Evolutionary conservation across 2,329 filamentous ascomycete species (phyloP), one percentile per base, ranked within the genome.

Genomic region (Ophiostoma tasmaniense): DNA sequence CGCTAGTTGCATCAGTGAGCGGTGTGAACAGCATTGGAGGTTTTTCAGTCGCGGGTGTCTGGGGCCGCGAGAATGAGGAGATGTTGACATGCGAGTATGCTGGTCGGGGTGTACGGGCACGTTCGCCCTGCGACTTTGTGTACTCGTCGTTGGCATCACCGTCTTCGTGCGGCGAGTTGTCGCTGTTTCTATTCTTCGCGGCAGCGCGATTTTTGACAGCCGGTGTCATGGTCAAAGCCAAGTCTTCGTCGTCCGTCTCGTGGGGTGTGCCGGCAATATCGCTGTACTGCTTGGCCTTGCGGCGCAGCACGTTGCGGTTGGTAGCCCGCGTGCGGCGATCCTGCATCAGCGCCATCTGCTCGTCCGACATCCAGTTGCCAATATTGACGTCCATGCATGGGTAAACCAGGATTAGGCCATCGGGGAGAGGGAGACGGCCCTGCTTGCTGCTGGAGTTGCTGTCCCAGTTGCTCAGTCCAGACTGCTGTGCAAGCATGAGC

Each of bases 291-390:
- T 92, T 90, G 72, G 88, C 93, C 80, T 99, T 98, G 70, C 91
- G 86, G 45, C 89, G 85, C 13, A 97, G 81, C 68, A 98, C 90
- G 33, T 87, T 85, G 69, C 85, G 85, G 75, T 97, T 97, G 1
- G 89, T 92, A 73, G 89, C 89, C 30, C 92, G 86, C 76, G 89
- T 88, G 70, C 88, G 86, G 13, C 92, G 88, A 72, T 97, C 93
- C 73, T 92, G 89, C 72, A 99, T 96, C 71, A 99, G 81, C 0
- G 92, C 88, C 92, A 98, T 96, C 77, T 99, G 93, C 77, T 98
- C 94, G 74, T 98, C 94, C 0, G 92, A 93, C 93, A 99, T 98
- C 95, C 95, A 99, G 78, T 93, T 97, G 50, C 92, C 92, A 73
- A 98, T 98, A 75, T 96, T 97, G 90, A 98, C 93, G 75, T 98